Evolutionary conservation across 768 basidiomycete genomes (phyloP).

Genomic region (Tulasnella sp.): DNA sequence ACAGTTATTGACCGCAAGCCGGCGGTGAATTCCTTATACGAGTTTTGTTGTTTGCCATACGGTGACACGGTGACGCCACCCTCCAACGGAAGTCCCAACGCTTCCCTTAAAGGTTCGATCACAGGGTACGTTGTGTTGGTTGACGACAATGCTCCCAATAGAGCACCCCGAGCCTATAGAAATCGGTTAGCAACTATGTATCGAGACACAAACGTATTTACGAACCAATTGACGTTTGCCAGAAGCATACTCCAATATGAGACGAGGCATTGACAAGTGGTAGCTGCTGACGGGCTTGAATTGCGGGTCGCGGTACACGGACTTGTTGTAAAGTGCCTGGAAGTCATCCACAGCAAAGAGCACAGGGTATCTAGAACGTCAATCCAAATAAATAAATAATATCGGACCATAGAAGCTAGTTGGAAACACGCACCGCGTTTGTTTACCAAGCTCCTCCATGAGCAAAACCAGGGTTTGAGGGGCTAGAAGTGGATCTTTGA

Average conservation of each 20-base stretch:
- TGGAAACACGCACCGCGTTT: slow-evolving; percentile 59
- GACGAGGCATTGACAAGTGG: slow-evolving; percentile 76
- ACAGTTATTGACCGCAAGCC: slow-evolving; percentile 58
- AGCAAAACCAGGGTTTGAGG: slow-evolving; percentile 62
- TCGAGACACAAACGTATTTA: slow-evolving; percentile 35
- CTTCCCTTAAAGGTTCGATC: slow-evolving; percentile 66
- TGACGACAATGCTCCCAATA: slow-evolving; percentile 70
- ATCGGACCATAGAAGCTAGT: neutral
- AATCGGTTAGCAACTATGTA: neutral
- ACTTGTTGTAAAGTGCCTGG: slow-evolving; percentile 72
- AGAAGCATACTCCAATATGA: slow-evolving; percentile 77
- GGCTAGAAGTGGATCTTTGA: slow-evolving; percentile 56
- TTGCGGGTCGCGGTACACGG: slow-evolving; percentile 73
- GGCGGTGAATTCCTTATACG: slow-evolving; percentile 56
- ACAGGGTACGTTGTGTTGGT: slow-evolving; percentile 62
- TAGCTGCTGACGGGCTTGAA: slow-evolving; percentile 70
- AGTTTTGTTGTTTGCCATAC: slow-evolving; percentile 58
- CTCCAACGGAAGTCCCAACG: slow-evolving; percentile 54
- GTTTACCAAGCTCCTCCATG: slow-evolving; percentile 63
- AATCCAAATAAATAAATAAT: neutral
- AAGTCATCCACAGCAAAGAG: slow-evolving; percentile 86
- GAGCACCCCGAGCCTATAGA: slow-evolving; percentile 64
- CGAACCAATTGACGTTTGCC: slow-evolving; percentile 70
- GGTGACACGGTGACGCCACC: slow-evolving; percentile 50
- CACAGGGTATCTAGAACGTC: slow-evolving; percentile 65